A percentile compares a stretch with the other conserved stretches of the same genome.
These are phyloP conservation scores for Adansonia gregorii DNA, from an alignment of 441 rosid species.

Conservation along the genomic window DNA sequence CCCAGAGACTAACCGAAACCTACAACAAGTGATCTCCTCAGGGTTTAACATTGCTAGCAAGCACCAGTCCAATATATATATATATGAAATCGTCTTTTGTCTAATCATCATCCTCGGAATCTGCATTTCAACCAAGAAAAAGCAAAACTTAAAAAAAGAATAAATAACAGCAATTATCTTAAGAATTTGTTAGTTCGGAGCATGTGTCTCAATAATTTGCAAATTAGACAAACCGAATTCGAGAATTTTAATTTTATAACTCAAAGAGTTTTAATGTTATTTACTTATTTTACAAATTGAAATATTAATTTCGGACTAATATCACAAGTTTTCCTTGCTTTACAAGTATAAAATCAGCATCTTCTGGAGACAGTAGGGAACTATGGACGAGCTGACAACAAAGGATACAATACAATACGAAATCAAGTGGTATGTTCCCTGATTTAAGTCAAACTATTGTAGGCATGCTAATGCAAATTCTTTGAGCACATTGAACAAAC, in stretches of 20 bases:
- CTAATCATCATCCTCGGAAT: conserved; percentile 94
- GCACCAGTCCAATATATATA: not conserved
- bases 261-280: not conserved
- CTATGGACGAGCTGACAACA: not conserved
- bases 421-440: not conserved
- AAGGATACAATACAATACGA: not conserved
- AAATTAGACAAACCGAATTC: not conserved
- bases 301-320: too few species aligned
- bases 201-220: not conserved
- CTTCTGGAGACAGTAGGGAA: not conserved
- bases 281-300: not conserved
- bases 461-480: not conserved
- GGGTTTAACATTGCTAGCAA: conserved; percentile 19
- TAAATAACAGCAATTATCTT: not conserved
- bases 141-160: not conserved
- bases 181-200: not conserved
- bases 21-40: conserved; percentile 29
- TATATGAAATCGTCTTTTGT: conserved; percentile 24
- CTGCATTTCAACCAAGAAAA: conserved; percentile 49
- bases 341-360: not conserved
- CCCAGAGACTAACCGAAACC: conserved; percentile 28
- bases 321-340: not conserved
- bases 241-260: not conserved
- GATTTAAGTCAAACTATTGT: not conserved
- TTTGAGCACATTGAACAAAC: not conserved